phyloP scores from a whole-genome alignment of 345 rosid genomes.

The Clarkia xantiana region DNA sequence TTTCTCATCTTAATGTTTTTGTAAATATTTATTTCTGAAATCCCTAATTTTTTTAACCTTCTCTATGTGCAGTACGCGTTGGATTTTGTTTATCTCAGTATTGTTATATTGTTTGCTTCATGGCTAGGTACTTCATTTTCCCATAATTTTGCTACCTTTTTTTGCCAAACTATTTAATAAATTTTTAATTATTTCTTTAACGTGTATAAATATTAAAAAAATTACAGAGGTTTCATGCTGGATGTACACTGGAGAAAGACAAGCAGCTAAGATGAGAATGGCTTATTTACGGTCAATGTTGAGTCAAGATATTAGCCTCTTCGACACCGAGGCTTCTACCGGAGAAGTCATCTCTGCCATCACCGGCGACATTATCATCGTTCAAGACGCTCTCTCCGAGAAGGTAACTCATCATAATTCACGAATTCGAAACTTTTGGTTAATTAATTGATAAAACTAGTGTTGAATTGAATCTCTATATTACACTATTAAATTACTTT shows the following conservation, averaged over 20 bases:
- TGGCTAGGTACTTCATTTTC: constrained; percentile 48
- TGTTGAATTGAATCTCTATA: no score
- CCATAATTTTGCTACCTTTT: no score
- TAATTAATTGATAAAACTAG: no score
- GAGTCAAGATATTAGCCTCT: constrained; percentile 79
- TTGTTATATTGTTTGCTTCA: constrained; percentile 74
- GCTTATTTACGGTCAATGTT: constrained; percentile 76
- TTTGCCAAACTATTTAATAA: no score
- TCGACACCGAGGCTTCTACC: constrained; percentile 82
- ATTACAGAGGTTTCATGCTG: constrained; percentile 89
- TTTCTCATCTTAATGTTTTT: no score
- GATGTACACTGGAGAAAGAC: constrained; percentile 97
- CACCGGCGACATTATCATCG: constrained; percentile 73
- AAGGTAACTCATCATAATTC: constrained; percentile 52
- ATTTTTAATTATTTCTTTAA: no score
- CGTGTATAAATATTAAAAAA: no score
- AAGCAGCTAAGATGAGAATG: constrained; percentile 90
- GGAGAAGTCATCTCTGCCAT: constrained; percentile 87
- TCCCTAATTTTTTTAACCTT: neutral
- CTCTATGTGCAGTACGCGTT: constrained; percentile 66
- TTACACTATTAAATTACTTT: no score
- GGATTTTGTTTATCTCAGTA: constrained; percentile 91
- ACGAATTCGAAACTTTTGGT: no score
- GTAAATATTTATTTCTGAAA: no score
- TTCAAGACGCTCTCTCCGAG: constrained; percentile 95